Conservation (phyloP, 73 alveolate genomes). For the Symbiodinium natans region DNA sequence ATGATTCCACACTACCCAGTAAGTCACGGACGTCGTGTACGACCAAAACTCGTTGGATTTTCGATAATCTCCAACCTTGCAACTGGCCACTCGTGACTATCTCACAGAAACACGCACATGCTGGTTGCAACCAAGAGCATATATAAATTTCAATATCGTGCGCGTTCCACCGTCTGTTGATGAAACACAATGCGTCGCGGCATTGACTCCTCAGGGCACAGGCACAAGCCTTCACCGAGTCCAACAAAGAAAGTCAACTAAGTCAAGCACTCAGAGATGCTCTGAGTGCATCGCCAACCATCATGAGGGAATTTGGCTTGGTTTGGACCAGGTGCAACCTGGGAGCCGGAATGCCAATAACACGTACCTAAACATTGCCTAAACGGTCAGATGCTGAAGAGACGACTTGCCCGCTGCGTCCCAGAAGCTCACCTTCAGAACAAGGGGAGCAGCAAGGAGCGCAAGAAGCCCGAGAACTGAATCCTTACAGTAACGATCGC, state of each 20-base stretch:
- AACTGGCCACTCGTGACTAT: no score
- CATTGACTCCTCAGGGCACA: conserved; percentile 41
- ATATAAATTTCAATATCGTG: conserved; percentile 66
- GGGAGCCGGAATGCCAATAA: background rate
- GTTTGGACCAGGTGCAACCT: conserved; percentile 58
- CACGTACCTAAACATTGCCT: no score
- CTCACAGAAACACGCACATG: background rate
- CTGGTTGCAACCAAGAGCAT: background rate
- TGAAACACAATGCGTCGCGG: conserved; percentile 86
- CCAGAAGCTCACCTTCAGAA: conserved; percentile 45
- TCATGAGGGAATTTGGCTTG: conserved; percentile 67
- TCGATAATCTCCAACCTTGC: conserved; percentile 85
- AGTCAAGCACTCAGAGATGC: no score
- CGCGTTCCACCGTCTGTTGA: conserved; percentile 85
- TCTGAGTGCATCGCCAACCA: conserved; percentile 31
- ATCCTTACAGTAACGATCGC: background rate
- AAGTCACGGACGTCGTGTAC: conserved; percentile 38
- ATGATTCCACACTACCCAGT: background rate
- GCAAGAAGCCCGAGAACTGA: background rate
- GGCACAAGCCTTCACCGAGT: background rate
- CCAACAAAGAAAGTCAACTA: background rate
- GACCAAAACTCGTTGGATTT: conserved; percentile 72
- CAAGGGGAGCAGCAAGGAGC: background rate
- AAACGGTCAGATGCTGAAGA: no score
- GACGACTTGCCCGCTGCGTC: conserved; percentile 73